Conservation (phyloP, 768 basidiomycete species). For the Mycena alexandri region DNA sequence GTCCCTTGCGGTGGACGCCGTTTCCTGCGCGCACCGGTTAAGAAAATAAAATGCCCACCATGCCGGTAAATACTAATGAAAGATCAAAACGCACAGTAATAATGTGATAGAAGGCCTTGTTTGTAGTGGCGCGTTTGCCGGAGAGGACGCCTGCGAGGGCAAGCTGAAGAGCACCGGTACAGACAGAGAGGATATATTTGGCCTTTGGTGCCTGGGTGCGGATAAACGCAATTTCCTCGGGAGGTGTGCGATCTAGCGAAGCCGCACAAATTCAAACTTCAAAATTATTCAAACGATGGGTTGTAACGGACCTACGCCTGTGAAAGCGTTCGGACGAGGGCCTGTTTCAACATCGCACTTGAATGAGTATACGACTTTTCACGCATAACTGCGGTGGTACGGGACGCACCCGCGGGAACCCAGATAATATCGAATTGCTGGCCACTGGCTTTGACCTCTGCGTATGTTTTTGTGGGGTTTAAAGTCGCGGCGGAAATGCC, state of each 20-base stretch:
- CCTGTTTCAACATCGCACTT: slow-evolving; percentile 1
- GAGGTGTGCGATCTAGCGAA: slow-evolving; percentile 32
- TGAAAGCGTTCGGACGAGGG: slow-evolving; percentile 30
- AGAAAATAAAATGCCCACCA: background rate
- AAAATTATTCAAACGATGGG: no score
- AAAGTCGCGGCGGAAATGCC: slow-evolving; percentile 30
- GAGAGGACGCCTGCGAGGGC: slow-evolving; percentile 47
- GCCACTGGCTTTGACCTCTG: slow-evolving; percentile 34
- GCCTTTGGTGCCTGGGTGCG: slow-evolving; percentile 42
- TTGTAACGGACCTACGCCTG: background rate
- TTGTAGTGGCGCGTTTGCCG: slow-evolving; percentile 51
- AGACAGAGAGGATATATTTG: slow-evolving; percentile 49
- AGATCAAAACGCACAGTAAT: slow-evolving; percentile 35
- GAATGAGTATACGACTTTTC: background rate
- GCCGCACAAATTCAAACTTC: no score
- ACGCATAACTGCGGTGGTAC: background rate
- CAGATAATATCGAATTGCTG: slow-evolving; percentile 44
- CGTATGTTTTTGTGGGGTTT: slow-evolving; percentile 42
- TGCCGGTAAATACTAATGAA: background rate
- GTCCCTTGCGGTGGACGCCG: slow-evolving; percentile 29
- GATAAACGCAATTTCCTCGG: slow-evolving; percentile 41
- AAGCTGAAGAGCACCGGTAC: slow-evolving; percentile 46
- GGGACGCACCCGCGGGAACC: slow-evolving; percentile 41
- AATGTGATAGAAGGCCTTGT: slow-evolving; percentile 44
- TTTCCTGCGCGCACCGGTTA: slow-evolving; percentile 5